Conservation (phyloP, 176 grass and related monocot genomes). For the Carex kokanica region DNA sequence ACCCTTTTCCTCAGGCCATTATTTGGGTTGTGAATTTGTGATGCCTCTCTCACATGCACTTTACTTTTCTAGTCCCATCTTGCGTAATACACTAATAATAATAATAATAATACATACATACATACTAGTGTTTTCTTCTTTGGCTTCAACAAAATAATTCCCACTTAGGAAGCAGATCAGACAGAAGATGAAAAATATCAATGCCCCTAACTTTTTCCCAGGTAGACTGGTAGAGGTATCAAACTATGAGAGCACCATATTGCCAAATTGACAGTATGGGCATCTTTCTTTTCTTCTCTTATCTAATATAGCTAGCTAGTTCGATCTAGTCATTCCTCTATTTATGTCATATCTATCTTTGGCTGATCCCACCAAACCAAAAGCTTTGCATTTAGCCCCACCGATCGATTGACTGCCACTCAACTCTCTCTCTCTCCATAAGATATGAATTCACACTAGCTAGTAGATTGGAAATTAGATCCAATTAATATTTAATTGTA, state of each 20-base stretch:
- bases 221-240: constrained; percentile 19
- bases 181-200: neutral
- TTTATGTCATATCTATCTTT: constrained; percentile 51
- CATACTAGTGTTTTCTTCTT: constrained; percentile 13
- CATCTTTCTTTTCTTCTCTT: constrained; percentile 27
- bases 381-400: constrained; percentile 12
- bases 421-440: neutral
- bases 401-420: constrained; percentile 22
- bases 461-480: neutral
- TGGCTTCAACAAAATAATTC: neutral
- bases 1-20: neutral
- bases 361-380: constrained; percentile 31
- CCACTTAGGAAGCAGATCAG: neutral
- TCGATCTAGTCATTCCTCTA: constrained; percentile 32
- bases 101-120: too few relatives aligned
- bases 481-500: neutral
- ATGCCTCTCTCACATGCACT: neutral
- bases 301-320: neutral
- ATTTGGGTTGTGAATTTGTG: constrained; percentile 14
- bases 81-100: neutral
- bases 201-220: neutral
- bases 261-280: constrained; percentile 27
- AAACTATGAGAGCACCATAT: constrained; percentile 1
- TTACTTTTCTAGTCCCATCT: constrained; percentile 1
- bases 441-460: neutral